Base-by-base conservation (phyloP, 371 early-diverging fungal genomes). In the Rhizopus delemar region DNA sequence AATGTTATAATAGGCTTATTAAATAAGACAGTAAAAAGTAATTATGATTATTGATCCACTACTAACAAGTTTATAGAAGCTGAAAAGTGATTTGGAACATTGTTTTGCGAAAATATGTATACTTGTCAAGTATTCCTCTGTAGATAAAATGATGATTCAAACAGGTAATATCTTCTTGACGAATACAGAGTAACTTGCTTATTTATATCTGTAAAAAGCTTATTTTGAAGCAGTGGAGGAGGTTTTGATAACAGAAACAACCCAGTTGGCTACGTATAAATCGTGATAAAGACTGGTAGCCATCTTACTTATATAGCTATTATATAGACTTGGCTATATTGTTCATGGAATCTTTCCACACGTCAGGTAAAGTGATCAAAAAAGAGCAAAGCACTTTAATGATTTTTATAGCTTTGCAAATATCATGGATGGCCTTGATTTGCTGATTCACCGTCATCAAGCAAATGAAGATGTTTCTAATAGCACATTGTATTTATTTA, bases 361-460 rank as follows among this genome's bases (percentile, higher is more conserved):
- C 15, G 16, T 59, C 3, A 46, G 53, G 52, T 59, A 54, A 7
- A 36, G 39, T 39, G 39, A 16, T 29, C n/a, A 45, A 16, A 34
- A n/a, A 3, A 12, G 5, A 3, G 5, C 31, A n/a, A 8, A 29
- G 2, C n/a, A 4, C 35, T n/a, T 51, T 34, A 8, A 22, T 50
- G 9, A 13, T 50, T 1, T n/a, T 36, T 13, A 6, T 53, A 62
- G 63, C 11, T 41, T 57, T 3, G 39, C 33, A 7, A 36, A 13
- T 8, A 22, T 59, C 1, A 53, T 65, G 46, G 51, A 51, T 46
- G 60, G 65, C 11, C 8, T 65, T 7, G 65, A 65, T 29, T 16
- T 65, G 3, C 8, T 60, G 11, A 59, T 65, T 29, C 60, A 56
- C 12, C 13, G 65, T 41, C 22, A 56, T 33, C 34, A 54, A 32